A percentile compares a stretch with the other conserved stretches of the same genome.
phyloP scores from a whole-genome alignment of 148 eudicot species.

The Selenicereus undatus region DNA sequence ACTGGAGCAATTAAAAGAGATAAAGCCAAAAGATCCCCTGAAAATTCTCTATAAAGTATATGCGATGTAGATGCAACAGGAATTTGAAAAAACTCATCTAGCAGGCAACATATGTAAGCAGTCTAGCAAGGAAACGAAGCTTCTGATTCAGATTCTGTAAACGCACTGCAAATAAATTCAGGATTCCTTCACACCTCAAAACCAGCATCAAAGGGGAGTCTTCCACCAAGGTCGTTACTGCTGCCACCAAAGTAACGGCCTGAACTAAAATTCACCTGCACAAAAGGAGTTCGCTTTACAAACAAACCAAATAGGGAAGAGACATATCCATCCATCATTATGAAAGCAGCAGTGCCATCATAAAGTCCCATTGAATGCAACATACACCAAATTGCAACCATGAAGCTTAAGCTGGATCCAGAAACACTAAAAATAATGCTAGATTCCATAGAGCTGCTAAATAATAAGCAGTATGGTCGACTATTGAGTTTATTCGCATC shows the following conservation, averaged over 20 bases:
- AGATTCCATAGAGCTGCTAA: background rate
- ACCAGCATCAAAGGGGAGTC: conserved; percentile 91
- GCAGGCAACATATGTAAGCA: background rate
- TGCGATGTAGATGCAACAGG: background rate
- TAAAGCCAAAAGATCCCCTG: background rate
- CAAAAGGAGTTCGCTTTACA: conserved; percentile 26
- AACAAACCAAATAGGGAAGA: conserved; percentile 12
- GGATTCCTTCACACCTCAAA: conserved; percentile 59
- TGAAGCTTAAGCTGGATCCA: conserved; percentile 6
- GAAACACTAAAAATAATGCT: background rate
- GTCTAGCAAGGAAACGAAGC: too few relatives aligned
- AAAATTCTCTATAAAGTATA: background rate
- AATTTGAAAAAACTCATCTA: background rate
- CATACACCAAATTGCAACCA: background rate
- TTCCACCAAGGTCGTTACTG: conserved; percentile 39
- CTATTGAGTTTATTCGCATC: background rate
- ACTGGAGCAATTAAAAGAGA: background rate
- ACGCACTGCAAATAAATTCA: background rate
- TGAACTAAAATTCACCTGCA: conserved; percentile 91
- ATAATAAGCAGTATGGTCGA: background rate
- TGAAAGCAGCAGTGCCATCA: background rate
- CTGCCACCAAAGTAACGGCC: conserved; percentile 79
- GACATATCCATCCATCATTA: background rate
- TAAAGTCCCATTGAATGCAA: background rate
- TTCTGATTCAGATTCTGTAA: background rate